Evolutionary conservation across 176 grass and related monocot genomes (phyloP).

Genomic region (Hordeum marinum): DNA sequence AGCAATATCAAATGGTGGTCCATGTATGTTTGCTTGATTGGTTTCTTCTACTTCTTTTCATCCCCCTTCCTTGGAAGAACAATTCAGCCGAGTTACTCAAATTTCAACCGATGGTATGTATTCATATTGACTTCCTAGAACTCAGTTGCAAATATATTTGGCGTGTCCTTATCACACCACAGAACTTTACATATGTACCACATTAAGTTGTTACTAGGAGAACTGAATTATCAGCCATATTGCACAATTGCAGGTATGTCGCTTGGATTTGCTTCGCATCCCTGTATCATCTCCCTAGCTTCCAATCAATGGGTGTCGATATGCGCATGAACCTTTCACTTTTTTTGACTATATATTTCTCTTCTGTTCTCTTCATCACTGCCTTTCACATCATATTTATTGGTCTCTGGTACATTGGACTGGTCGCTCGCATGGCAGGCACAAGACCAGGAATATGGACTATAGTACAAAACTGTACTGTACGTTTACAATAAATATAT

Average conservation of each 20-base stretch:
- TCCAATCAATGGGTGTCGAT: conserved; percentile 97
- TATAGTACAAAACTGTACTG: conserved; percentile 84
- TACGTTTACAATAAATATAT: conserved; percentile 38
- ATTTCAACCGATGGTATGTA: conserved; percentile 90
- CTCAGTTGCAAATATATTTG: background rate
- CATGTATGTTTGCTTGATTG: conserved; percentile 94
- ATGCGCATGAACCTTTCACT: conserved; percentile 97
- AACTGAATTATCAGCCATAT: conserved; percentile 10
- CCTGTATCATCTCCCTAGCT: conserved; percentile 88
- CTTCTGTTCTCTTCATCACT: conserved; percentile 77
- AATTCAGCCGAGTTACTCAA: conserved; percentile 88
- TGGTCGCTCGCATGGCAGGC: conserved; percentile 84
- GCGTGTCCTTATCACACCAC: background rate
- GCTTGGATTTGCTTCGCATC: conserved; percentile 93
- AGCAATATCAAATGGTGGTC: conserved; percentile 96
- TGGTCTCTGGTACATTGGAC: conserved; percentile 87
- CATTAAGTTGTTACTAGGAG: conserved; percentile 3
- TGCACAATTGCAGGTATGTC: conserved; percentile 68
- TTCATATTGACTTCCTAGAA: background rate
- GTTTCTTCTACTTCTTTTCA: conserved; percentile 99
- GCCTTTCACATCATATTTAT: conserved; percentile 90
- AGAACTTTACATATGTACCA: conserved; percentile 8
- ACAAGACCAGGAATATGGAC: conserved; percentile 82
- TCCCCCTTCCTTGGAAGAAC: conserved; percentile 88
- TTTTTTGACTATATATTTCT: conserved; percentile 91